Evolutionary conservation across 805 yeast genomes (phyloP).

Genomic region (Yarrowia phangngaensis): DNA sequence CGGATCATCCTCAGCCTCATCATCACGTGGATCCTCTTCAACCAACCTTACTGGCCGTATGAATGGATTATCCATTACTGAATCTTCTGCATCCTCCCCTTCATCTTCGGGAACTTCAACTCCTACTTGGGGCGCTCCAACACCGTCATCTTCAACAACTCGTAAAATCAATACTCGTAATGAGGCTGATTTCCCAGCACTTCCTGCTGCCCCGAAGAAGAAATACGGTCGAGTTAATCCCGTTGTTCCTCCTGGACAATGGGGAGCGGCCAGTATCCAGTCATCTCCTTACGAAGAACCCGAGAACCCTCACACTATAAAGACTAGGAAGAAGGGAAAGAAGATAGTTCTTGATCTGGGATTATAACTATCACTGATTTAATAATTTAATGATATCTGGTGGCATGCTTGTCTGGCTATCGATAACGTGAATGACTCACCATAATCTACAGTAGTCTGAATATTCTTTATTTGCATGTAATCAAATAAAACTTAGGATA

Average conservation of each 20-base stretch:
- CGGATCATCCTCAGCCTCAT: neutral
- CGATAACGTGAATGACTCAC: too few species aligned
- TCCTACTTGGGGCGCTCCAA: slow-evolving; percentile 20
- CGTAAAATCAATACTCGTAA: slow-evolving; percentile 27
- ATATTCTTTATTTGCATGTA: slow-evolving; percentile 21
- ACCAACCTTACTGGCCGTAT: slow-evolving; percentile 20
- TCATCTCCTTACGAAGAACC: slow-evolving; percentile 15
- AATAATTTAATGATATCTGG: slow-evolving; percentile 11
- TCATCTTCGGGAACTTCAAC: neutral
- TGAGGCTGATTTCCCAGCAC: slow-evolving; percentile 29
- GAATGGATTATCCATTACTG: slow-evolving; percentile 25
- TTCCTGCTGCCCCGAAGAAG: slow-evolving; percentile 20
- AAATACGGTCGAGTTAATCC: slow-evolving; percentile 26
- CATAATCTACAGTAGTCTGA: too few species aligned
- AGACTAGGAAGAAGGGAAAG: slow-evolving; percentile 25
- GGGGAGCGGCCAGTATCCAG: slow-evolving; percentile 11
- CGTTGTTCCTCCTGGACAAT: slow-evolving; percentile 12
- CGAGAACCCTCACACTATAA: slow-evolving; percentile 21
- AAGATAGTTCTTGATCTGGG: slow-evolving; percentile 22
- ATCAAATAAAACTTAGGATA: too few species aligned
- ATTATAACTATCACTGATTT: slow-evolving; percentile 3
- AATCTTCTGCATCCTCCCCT: slow-evolving; percentile 2
- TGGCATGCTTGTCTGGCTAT: too few species aligned
- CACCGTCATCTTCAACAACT: slow-evolving; percentile 1
- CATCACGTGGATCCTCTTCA: slow-evolving; percentile 11